Percentiles rank a stretch among this genome's conserved stretches.
These are phyloP conservation scores for Albifimbria verrucaria DNA, from an alignment of 2,329 filamentous ascomycete genomes.

Conservation along the genomic window DNA sequence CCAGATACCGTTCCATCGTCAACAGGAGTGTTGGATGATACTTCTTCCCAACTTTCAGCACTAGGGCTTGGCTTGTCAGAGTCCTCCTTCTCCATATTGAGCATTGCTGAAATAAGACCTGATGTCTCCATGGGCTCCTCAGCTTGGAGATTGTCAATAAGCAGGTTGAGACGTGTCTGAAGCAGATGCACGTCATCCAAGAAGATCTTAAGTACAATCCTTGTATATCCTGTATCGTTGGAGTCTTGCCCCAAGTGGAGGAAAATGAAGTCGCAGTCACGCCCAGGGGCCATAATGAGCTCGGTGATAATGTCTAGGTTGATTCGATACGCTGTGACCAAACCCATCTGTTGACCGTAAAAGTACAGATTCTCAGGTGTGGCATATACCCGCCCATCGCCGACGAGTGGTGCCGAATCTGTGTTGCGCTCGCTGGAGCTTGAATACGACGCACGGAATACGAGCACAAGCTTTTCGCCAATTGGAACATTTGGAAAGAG, in stretches of 20 bases:
- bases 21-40: conserved; percentile 60
- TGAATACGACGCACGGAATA: conserved; percentile 87
- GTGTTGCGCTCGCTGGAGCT: conserved; percentile 44
- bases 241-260: conserved; percentile 67
- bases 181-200: conserved; percentile 81
- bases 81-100: conserved; percentile 68
- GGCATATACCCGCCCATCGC: conserved; percentile 76
- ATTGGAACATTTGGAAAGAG: conserved; percentile 78
- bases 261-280: conserved; percentile 90
- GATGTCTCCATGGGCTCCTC: conserved; percentile 67
- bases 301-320: conserved; percentile 76
- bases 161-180: conserved; percentile 77
- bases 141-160: conserved; percentile 76
- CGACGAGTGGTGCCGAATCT: conserved; percentile 46
- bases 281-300: conserved; percentile 83
- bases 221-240: conserved; percentile 61
- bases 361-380: conserved; percentile 89
- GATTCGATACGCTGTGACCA: conserved; percentile 80
- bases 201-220: conserved; percentile 89
- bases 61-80: conserved; percentile 63
- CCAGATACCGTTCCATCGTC: conserved; percentile 46
- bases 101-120: conserved; percentile 67
- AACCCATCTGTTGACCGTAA: conserved; percentile 90
- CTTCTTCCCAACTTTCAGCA: conserved; percentile 87
- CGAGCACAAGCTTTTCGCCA: conserved; percentile 80